Percentiles rank a stretch among this genome's conserved stretches.
Evolutionary conservation across 2,329 filamentous ascomycete genomes (phyloP).

Genomic region (Macrophomina phaseolina): DNA sequence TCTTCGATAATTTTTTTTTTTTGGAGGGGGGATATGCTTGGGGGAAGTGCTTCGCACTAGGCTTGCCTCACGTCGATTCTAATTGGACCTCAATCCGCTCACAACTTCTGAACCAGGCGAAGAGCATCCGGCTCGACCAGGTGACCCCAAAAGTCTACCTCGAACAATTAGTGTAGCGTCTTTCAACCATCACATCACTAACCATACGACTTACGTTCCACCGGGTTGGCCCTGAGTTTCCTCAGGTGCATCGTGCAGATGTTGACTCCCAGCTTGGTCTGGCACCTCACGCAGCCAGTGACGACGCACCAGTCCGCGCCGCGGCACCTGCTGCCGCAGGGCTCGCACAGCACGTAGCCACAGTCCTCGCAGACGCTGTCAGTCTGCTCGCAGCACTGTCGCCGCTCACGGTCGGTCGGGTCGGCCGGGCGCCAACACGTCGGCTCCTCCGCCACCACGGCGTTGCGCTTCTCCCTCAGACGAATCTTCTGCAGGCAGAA

Average conservation of each 20-base stretch:
- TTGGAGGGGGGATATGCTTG: too few species aligned
- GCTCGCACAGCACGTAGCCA: constrained; percentile 6
- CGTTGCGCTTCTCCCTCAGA: neutral
- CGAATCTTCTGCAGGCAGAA: neutral
- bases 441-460: neutral
- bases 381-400: constrained; percentile 5
- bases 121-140: constrained; percentile 1
- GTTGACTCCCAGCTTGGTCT: constrained; percentile 14
- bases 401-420: neutral
- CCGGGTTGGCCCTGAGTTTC: neutral
- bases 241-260: constrained; percentile 17
- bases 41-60: too few species aligned
- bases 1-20: too few species aligned
- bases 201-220: neutral
- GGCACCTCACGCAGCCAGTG: neutral
- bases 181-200: neutral
- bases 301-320: constrained; percentile 18
- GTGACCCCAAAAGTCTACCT: constrained; percentile 1
- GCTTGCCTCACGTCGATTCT: too few species aligned
- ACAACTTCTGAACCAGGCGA: neutral
- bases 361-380: constrained; percentile 21
- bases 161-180: neutral
- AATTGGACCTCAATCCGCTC: neutral
- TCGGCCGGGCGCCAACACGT: constrained; percentile 4
- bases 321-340: constrained; percentile 14